Conservation (phyloP, 2,329 filamentous ascomycete species). For the Dactylellina haptotyla region DNA sequence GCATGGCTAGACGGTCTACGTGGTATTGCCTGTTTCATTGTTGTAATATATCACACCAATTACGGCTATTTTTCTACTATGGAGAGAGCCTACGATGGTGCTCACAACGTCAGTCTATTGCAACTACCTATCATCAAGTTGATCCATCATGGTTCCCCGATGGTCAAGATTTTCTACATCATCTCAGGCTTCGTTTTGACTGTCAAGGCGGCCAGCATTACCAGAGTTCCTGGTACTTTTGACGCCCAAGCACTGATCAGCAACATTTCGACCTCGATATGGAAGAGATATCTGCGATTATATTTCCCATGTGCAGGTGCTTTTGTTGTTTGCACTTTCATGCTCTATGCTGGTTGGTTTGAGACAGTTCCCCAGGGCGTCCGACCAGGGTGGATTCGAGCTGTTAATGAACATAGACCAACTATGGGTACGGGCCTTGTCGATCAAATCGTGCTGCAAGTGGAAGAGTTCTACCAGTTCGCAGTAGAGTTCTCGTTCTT, state of each 20-base stretch:
- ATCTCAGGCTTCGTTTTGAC: slow-evolving; percentile 35
- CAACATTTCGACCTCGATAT: slow-evolving; percentile 31
- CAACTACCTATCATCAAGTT: slow-evolving; percentile 34
- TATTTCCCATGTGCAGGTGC: slow-evolving; percentile 28
- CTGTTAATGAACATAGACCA: slow-evolving; percentile 10
- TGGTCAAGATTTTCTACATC: slow-evolving; percentile 43
- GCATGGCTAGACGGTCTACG: slow-evolving; percentile 40
- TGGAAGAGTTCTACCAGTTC: no score
- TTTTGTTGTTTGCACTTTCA: slow-evolving; percentile 30
- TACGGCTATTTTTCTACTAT: not conserved
- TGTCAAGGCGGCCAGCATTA: slow-evolving; percentile 18
- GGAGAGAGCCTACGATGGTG: slow-evolving; percentile 23
- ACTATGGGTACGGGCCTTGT: no score
- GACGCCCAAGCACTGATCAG: slow-evolving; percentile 3
- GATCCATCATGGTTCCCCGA: slow-evolving; percentile 23
- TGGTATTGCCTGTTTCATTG: slow-evolving; percentile 19
- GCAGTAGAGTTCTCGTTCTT: no score
- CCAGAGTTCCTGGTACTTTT: slow-evolving; percentile 3
- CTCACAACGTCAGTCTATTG: not conserved
- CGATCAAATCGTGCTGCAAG: no score
- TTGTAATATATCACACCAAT: slow-evolving; percentile 27
- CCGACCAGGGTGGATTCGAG: slow-evolving; percentile 17
- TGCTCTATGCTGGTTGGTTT: slow-evolving; percentile 24
- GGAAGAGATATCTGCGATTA: slow-evolving; percentile 28
- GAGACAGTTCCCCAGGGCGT: slow-evolving; percentile 7